Percentiles rank a stretch among this genome's conserved stretches.
These are phyloP conservation scores for Zygosaccharomyces pseudorouxii DNA, from an alignment of 805 yeast genomes.

Conservation along the genomic window DNA sequence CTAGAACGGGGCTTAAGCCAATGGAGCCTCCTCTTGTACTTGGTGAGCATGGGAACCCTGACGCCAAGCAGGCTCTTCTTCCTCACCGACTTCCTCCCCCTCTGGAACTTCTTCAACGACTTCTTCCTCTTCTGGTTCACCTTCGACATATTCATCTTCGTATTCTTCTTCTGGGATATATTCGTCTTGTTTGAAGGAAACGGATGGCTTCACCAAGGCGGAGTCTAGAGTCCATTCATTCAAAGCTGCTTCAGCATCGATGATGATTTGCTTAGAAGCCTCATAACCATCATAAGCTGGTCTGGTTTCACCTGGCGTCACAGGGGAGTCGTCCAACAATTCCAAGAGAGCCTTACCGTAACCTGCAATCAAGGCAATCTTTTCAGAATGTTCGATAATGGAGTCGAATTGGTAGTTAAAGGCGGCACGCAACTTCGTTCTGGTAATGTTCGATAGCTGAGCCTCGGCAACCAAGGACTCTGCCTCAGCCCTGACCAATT, in stretches of 20 bases:
- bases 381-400: slow-evolving; percentile 79
- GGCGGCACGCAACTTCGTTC: slow-evolving; percentile 82
- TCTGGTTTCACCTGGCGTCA: slow-evolving; percentile 90
- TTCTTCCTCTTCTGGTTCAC: slow-evolving; percentile 39
- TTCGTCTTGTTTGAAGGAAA: slow-evolving; percentile 58
- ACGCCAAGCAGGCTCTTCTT: not conserved
- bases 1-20: not conserved
- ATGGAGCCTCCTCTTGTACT: slow-evolving; percentile 3
- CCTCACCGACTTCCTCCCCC: slow-evolving; percentile 9
- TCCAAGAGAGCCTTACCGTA: slow-evolving; percentile 84
- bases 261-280: slow-evolving; percentile 80
- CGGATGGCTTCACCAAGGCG: slow-evolving; percentile 78
- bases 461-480: slow-evolving; percentile 90
- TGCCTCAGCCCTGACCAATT: slow-evolving; percentile 87
- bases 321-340: slow-evolving; percentile 78
- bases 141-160: slow-evolving; percentile 44
- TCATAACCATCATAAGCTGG: slow-evolving; percentile 86
- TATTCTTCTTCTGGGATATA: slow-evolving; percentile 50
- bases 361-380: slow-evolving; percentile 80
- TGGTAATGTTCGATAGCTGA: slow-evolving; percentile 80
- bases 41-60: not conserved
- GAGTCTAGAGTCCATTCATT: slow-evolving; percentile 80
- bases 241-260: slow-evolving; percentile 79
- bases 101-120: slow-evolving; percentile 17
- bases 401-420: slow-evolving; percentile 83